These are phyloP conservation scores for Chrysanthemum seticuspe DNA, from an alignment of 129 eudicot species.

Conservation along the genomic window DNA sequence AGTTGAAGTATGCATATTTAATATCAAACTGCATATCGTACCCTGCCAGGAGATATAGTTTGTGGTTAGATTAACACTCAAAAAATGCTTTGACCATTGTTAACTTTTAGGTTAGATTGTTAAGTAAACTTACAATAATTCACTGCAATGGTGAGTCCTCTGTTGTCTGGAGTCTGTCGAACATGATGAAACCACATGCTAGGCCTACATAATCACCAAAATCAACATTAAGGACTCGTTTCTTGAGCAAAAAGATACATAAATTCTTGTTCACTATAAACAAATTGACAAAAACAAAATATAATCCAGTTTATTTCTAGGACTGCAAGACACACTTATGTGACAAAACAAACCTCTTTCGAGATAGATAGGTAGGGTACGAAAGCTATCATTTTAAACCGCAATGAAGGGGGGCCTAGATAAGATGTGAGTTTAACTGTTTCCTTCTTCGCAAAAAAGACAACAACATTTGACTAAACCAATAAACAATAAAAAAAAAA, in stretches of 20 bases:
- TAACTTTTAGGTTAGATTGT: background rate
- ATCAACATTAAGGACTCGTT: background rate
- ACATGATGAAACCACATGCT: conserved; percentile 99
- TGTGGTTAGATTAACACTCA: background rate
- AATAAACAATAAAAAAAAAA: background rate
- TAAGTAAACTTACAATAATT: conserved; percentile 65
- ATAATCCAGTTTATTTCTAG: too few species aligned
- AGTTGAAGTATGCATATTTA: conserved; percentile 94
- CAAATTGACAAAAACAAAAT: too few species aligned
- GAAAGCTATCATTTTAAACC: background rate
- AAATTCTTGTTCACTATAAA: too few species aligned
- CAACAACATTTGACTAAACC: background rate
- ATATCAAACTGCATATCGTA: conserved; percentile 96
- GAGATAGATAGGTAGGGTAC: background rate
- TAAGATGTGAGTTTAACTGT: background rate
- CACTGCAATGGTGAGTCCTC: conserved; percentile 81
- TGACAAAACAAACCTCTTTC: background rate
- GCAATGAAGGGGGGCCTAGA: background rate
- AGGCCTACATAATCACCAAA: conserved; percentile 69
- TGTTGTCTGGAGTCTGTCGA: conserved; percentile 66
- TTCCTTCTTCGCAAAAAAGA: background rate
- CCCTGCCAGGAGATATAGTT: conserved; percentile 56
- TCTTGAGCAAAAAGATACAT: background rate
- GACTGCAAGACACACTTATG: background rate
- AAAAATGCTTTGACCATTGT: background rate